Percentiles rank a stretch among this genome's conserved stretches.
Conservation (phyloP, 805 yeast genomes). For the Myxozyma udenii region DNA sequence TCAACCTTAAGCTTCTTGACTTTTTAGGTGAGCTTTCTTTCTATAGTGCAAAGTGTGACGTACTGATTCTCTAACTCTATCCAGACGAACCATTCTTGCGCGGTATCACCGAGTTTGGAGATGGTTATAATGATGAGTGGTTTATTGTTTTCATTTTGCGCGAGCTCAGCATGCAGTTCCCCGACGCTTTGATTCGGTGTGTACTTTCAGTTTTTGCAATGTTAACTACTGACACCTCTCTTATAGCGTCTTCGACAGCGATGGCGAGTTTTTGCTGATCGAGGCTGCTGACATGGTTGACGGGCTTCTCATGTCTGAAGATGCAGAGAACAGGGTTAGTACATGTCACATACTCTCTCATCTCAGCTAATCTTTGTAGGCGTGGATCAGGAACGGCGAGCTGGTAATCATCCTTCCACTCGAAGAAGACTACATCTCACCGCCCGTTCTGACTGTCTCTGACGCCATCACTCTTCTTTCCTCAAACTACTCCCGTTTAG, state of each 20-base stretch:
- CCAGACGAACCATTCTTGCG: conserved; percentile 27
- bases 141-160: conserved; percentile 33
- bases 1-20: conserved; percentile 20
- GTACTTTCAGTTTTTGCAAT: too few relatives aligned
- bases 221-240: too few relatives aligned
- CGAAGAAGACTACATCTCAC: neutral
- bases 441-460: neutral
- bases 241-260: conserved; percentile 45
- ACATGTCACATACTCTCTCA: neutral
- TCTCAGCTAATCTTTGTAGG: conserved; percentile 8
- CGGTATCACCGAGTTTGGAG: conserved; percentile 36
- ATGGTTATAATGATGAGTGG: conserved; percentile 38
- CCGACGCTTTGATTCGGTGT: conserved; percentile 26
- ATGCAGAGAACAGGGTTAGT: conserved; percentile 47
- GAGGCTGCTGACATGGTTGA: conserved; percentile 51
- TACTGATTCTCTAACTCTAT: too few relatives aligned
- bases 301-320: conserved; percentile 47
- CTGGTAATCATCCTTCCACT: conserved; percentile 26
- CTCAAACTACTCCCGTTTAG: neutral
- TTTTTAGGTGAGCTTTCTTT: conserved; percentile 3
- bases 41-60: too few relatives aligned
- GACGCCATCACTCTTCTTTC: conserved; percentile 7
- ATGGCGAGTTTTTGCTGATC: conserved; percentile 54
- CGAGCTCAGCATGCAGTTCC: conserved; percentile 21
- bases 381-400: conserved; percentile 32